Conservation (phyloP, 2,329 filamentous ascomycete genomes). For the Byssoonygena ceratinophila region DNA sequence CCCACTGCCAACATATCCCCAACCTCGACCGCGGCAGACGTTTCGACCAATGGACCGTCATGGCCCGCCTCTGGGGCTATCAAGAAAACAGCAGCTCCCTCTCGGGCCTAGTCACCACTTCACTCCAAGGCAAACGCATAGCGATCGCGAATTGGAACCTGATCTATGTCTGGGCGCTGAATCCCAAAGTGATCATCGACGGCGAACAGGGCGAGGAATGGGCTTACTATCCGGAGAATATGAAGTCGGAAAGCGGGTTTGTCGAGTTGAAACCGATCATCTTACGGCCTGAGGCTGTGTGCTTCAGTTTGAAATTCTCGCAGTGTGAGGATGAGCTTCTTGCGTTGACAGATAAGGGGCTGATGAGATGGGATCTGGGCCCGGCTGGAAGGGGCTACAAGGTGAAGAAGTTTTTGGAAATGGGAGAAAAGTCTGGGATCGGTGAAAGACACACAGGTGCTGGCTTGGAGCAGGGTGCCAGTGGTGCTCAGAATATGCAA, state of each 20-base stretch:
- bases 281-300: constrained; percentile 30
- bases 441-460: not conserved
- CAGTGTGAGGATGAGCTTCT: constrained; percentile 31
- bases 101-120: constrained; percentile 31
- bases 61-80: constrained; percentile 31
- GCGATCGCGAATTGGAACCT: constrained; percentile 36
- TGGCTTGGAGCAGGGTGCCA: not conserved
- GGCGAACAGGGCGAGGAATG: constrained; percentile 18
- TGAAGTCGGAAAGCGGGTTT: constrained; percentile 15
- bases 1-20: constrained; percentile 26
- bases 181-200: constrained; percentile 30
- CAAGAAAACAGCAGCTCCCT: constrained; percentile 24
- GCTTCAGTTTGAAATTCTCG: constrained; percentile 28
- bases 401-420: constrained; percentile 11
- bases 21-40: constrained; percentile 35
- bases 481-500: not conserved
- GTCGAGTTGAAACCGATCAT: constrained; percentile 28
- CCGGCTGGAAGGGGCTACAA: constrained; percentile 22
- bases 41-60: constrained; percentile 28
- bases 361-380: constrained; percentile 32
- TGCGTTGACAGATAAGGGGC: constrained; percentile 34
- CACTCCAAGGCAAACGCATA: constrained; percentile 29
- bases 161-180: constrained; percentile 33
- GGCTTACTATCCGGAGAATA: constrained; percentile 27
- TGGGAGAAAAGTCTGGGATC: not conserved